Evolutionary conservation across 768 basidiomycete species (phyloP).

Genomic region (Naematelia aurantialba): DNA sequence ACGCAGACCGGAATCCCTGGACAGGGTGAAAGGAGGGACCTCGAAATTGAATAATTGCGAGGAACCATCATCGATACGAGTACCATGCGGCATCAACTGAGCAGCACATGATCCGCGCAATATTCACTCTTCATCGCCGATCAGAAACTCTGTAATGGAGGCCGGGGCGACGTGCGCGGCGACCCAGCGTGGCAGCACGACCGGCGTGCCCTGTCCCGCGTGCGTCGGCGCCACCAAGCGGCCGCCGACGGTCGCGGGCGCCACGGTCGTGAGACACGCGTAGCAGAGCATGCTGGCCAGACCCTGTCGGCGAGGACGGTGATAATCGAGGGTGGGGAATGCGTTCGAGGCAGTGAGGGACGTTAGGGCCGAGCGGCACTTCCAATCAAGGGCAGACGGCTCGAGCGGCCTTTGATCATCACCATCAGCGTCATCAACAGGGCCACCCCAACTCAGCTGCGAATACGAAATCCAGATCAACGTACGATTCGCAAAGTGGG

Average conservation of each 20-base stretch:
- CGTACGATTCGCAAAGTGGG: slow-evolving; percentile 43
- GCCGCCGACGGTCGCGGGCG: not conserved
- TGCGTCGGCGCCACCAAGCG: not conserved
- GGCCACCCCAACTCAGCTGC: not conserved
- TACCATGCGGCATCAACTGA: not conserved
- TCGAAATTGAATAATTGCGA: not conserved
- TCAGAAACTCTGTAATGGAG: not conserved
- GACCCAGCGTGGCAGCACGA: not conserved
- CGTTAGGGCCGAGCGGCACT: slow-evolving; percentile 44
- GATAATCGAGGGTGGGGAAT: not conserved
- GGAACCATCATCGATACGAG: not conserved
- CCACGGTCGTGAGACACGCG: slow-evolving; percentile 45
- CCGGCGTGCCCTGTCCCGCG: not conserved
- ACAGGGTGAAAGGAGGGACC: not conserved
- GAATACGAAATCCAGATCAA: too few species aligned
- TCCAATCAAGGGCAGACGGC: slow-evolving; percentile 44
- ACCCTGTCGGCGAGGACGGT: not conserved
- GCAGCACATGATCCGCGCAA: not conserved
- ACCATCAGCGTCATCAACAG: slow-evolving; percentile 5
- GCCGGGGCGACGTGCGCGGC: not conserved
- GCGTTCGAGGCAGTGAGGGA: slow-evolving; percentile 19
- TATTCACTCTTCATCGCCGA: not conserved
- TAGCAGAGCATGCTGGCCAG: slow-evolving; percentile 33
- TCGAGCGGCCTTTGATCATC: slow-evolving; percentile 37
- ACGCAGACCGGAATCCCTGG: not conserved